A percentile compares a stretch with the other conserved stretches of the same genome.
These are phyloP conservation scores for Trichoderma lentiforme DNA, from an alignment of 2,329 filamentous ascomycete species.

Conservation along the genomic window DNA sequence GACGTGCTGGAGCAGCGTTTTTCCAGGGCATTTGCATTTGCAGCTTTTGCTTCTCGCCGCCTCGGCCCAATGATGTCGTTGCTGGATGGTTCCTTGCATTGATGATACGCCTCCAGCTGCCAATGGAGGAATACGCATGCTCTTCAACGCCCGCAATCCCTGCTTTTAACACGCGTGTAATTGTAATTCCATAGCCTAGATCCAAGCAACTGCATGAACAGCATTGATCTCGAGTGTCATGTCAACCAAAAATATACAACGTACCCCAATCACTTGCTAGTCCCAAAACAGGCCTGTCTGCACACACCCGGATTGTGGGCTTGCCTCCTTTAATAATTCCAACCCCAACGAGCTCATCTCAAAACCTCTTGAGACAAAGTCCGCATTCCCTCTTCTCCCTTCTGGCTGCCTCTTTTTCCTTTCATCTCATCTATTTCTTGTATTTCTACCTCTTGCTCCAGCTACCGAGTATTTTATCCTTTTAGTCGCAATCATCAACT, in stretches of 20 bases:
- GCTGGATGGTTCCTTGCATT: not conserved
- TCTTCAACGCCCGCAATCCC: not conserved
- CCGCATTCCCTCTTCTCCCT: not conserved
- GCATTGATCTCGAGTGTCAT: not conserved
- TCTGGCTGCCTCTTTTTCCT: not conserved
- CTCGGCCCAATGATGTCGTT: not conserved
- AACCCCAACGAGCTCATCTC: not conserved
- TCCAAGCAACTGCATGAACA: not conserved
- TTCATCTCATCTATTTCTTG: not conserved
- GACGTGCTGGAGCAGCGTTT: conserved; percentile 5
- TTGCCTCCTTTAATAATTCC: conserved; percentile 14
- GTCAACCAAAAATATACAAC: not conserved
- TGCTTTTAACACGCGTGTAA: not conserved
- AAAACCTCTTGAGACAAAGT: not conserved
- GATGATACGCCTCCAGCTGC: not conserved
- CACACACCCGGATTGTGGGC: not conserved
- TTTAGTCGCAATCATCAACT: not conserved
- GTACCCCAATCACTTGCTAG: not conserved
- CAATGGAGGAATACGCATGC: not conserved
- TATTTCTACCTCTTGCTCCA: not conserved
- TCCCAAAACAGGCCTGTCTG: conserved; percentile 8
- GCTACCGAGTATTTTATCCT: not conserved
- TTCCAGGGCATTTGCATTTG: not conserved
- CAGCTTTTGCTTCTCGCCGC: not conserved
- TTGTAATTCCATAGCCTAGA: not conserved